Evolutionary conservation across 2,329 filamentous ascomycete species (phyloP).

Genomic region (Fusarium buxicola): DNA sequence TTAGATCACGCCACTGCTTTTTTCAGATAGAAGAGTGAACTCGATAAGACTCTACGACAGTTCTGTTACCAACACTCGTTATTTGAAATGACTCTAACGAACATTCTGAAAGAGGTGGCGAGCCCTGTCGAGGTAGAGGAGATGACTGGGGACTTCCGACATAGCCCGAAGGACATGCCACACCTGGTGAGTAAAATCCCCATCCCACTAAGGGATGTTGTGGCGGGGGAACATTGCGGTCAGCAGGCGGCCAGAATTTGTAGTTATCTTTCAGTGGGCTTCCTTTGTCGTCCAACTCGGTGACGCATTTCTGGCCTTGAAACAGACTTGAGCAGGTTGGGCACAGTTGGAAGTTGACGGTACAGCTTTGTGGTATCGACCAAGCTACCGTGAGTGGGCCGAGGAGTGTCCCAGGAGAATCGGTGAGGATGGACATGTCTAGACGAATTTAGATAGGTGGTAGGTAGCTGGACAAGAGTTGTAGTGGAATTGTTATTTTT

Average conservation of each 20-base stretch:
- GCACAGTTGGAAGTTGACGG: conserved; percentile 1
- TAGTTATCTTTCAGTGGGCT: neutral
- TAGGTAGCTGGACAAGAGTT: neutral
- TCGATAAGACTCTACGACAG: neutral
- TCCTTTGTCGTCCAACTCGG: neutral
- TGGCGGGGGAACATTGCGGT: neutral
- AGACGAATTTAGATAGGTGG: neutral
- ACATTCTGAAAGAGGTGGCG: neutral
- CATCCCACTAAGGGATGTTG: neutral
- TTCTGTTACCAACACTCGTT: neutral
- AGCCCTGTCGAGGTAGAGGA: neutral
- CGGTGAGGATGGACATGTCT: neutral
- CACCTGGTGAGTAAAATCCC: neutral
- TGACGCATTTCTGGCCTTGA: neutral
- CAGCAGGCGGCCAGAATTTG: neutral
- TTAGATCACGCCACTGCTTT: neutral
- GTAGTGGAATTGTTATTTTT: neutral
- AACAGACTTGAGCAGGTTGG: neutral
- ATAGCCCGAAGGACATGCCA: neutral
- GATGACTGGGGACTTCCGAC: neutral
- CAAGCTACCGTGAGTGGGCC: neutral
- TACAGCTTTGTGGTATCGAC: neutral
- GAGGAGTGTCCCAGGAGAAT: neutral
- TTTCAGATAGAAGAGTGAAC: neutral
- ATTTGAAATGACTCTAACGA: neutral